Evolutionary conservation across 352 stramenopile species (phyloP), one percentile per base, ranked within the genome.

Genomic region (Pythium insidiosum): DNA sequence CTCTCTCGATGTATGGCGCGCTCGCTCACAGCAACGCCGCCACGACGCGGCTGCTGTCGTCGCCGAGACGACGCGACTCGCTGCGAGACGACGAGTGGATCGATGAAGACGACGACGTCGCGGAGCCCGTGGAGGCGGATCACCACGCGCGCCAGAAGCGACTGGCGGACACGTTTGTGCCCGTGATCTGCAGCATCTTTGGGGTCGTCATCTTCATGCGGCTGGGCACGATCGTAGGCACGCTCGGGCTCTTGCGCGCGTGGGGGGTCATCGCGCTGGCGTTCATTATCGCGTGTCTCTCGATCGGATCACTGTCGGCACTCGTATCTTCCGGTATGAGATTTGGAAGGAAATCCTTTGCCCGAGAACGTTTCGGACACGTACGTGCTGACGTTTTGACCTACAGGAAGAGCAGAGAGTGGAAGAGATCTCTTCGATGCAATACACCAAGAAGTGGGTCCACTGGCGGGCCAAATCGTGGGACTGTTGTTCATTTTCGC

Each of bases 181-280:
- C 68, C 6, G 66, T 77, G 9, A 63, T 69, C 23, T 73, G 56
- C 55, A 73, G 63, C 21, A 71, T 81, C 53, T 71, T 81, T 41
- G 66, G 63, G 48, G 63, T 76, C 21, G 61, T 75, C 39, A 59
- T 81, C 45, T 73, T 81, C 46, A 73, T 81, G 56, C 62, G 66
- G 2, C 53, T 81, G 20, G 68, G 65, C 3, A 29, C 52, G 18
- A 50, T 75, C 16, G 63, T 81, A 5, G 68, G 68, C 34, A 26
- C 47, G 9, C 28, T 74, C 2, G 68, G 68, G 0, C 25, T 73
- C 6, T 34, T 44, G 15, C 38, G 54, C 22, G 41, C 65, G 19
- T 56, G 38, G 46, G 28, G 49, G 3, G 46, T 64, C 10, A 51
- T 81, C 43, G 29, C 28, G 10, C 22, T 55, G 11, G 61, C 60